phyloP scores from a whole-genome alignment of 2,329 filamentous ascomycete genomes.

The Cladosporium sp. region DNA sequence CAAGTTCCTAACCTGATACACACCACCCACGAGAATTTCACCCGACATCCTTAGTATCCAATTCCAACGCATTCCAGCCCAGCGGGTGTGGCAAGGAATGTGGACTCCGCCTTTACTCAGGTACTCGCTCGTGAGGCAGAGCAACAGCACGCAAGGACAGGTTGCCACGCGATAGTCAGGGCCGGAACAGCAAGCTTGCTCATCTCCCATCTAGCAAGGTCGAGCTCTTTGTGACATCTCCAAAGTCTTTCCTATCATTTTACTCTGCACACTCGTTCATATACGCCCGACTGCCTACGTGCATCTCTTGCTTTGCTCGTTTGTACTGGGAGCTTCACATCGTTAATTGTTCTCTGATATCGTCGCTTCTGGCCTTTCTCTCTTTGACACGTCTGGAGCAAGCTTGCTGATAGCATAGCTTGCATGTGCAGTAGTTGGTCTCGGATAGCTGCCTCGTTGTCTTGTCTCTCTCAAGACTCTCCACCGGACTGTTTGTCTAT shows the following conservation, averaged over 20 bases:
- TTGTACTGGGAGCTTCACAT: background rate
- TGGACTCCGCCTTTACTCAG: constrained; percentile 11
- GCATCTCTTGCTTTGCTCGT: background rate
- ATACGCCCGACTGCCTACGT: background rate
- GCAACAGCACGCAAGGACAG: constrained; percentile 27
- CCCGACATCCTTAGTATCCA: background rate
- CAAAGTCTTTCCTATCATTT: background rate
- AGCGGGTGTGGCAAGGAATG: constrained; percentile 27
- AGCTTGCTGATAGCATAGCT: background rate
- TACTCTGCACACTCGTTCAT: constrained; percentile 3
- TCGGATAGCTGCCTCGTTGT: background rate
- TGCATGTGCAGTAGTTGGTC: background rate
- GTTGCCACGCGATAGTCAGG: constrained; percentile 14
- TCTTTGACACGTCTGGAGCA: background rate
- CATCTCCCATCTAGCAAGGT: constrained; percentile 17
- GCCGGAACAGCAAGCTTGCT: background rate
- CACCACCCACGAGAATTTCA: too few species aligned
- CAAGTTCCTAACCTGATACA: background rate
- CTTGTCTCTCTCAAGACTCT: constrained; percentile 4
- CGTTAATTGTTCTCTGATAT: background rate
- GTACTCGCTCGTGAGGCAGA: constrained; percentile 2
- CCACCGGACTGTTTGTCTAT: background rate
- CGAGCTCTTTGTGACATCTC: constrained; percentile 15
- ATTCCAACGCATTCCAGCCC: constrained; percentile 29
- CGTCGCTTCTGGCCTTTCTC: background rate